Base-by-base conservation (phyloP, 805 yeast species). In the Candida sithepensis region DNA sequence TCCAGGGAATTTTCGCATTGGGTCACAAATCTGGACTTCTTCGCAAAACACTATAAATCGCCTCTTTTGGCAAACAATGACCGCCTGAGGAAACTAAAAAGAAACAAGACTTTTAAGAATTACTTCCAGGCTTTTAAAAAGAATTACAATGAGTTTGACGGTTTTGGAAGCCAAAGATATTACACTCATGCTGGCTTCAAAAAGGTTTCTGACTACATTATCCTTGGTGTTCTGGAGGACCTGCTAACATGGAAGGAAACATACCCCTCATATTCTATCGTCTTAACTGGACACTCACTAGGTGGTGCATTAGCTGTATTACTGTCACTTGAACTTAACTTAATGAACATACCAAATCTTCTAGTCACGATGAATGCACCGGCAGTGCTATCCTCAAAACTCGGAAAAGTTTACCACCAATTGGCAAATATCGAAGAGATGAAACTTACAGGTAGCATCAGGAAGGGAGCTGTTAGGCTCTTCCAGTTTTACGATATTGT, bases 221-320 rank as follows among this genome's bases (percentile, higher is more conserved):
- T 52, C 4, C 14, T 41, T 16, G 39, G 48, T 16, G 46, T 53
- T 23, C 52, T 50, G 28, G 45, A 44, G 19, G 57, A 53, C 21
- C 45, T 44, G 24, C 44, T 44, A 42, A 51, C 41, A 41, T 53
- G 47, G 52, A 36, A 43, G 43, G 34, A 46, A 28, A 32, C 10
- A 1, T 51, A 23, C 20, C 59, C 36, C 32, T 47, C 24, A 32
- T 67, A 39, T 58, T 53, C 65, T 20, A 46, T 75, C 7, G 61
- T 64, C n/a, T 60, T 75, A 6, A 51, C 67, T 16, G 81, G 81
- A 0, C 81, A 76, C 56, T 75, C 80, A 1, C 57, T 75, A 42
- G 81, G 81, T 1, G 94, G 84, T 10, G 90, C 89, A 0, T 62
- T 84, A 43, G 82, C 89, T 1, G 67, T 72, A 24, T 61, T 85